Base-by-base conservation (phyloP, 2,329 filamentous ascomycete species). In the Nemania sp. region DNA sequence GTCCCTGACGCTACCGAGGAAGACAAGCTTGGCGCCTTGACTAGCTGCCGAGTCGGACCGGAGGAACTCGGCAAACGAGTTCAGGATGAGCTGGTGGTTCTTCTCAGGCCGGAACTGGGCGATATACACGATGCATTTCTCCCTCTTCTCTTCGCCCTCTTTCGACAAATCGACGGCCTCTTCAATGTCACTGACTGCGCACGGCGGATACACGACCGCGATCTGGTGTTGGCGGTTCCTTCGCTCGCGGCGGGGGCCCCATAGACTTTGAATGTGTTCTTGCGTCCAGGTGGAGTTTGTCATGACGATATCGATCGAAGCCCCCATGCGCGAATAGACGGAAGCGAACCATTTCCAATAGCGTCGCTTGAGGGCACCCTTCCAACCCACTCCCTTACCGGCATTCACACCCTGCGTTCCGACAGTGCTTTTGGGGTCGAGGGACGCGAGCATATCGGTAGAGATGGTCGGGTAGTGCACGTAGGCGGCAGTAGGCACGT, bases 381-480 rank as follows among this genome's bases (percentile, higher is more conserved):
- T 87, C 29, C 83, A 71, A 0, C 94, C 94, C 32, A 80, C 82
- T 2, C 92, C 94, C 56, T 90, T 83, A 34, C 94, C 93, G 4
- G 93, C 90, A 73, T 98, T 95, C 57, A 96, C 81, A 2, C 94
- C 90, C 76, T 85, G 88, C 57, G 74, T 75, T 13, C 87, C 90
- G 49, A 80, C 83, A 35, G 76, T 64, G 1, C 81, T 83, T 9
- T 74, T 75, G 9, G 90, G 86, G 67, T 92, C 86, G 4, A 97
- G 85, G 17, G 91, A 94, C 20, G 87, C 84, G 3, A 99, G 85
- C 95, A 99, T 99, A 71, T 99, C 95, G 52, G 92, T 99, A 2
- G 93, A 97, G 55, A 99, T 99, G 57, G 94, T 98, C 1, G 95
- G 95, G 73, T 98, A 99, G 78, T 99, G 95, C 1, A 98, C 93